These are phyloP conservation scores for Chaetothyriales sp. DNA, from an alignment of 2,329 filamentous ascomycete species.

Conservation along the genomic window DNA sequence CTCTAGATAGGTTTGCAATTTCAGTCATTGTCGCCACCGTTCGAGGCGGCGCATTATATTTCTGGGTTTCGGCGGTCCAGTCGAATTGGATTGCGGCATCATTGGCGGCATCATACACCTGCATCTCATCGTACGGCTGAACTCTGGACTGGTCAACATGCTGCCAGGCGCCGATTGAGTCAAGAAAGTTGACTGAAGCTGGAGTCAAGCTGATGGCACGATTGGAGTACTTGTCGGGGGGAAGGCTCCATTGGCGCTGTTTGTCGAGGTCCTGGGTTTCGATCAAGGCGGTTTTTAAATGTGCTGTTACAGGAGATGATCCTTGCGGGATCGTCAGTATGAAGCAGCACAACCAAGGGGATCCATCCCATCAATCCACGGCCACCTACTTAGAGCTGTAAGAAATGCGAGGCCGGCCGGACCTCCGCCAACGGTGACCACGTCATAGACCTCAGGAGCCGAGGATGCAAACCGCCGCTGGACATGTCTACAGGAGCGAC, in stretches of 20 bases:
- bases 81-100: slow-evolving; percentile 82
- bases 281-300: slow-evolving; percentile 71
- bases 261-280: slow-evolving; percentile 75
- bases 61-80: slow-evolving; percentile 38
- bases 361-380: neutral
- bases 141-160: slow-evolving; percentile 58
- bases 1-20: slow-evolving; percentile 75
- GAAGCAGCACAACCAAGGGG: slow-evolving; percentile 2
- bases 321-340: slow-evolving; percentile 34
- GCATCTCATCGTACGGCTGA: slow-evolving; percentile 88
- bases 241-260: slow-evolving; percentile 50
- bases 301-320: slow-evolving; percentile 56
- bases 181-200: slow-evolving; percentile 66
- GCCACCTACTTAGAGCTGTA: slow-evolving; percentile 54
- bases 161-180: slow-evolving; percentile 70
- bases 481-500: neutral
- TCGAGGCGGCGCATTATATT: slow-evolving; percentile 25
- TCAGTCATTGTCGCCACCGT: slow-evolving; percentile 94
- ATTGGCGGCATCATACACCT: slow-evolving; percentile 92
- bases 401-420: slow-evolving; percentile 75
- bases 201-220: slow-evolving; percentile 91
- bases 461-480: slow-evolving; percentile 6
- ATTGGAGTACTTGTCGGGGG: slow-evolving; percentile 64
- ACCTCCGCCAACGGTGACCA: slow-evolving; percentile 80
- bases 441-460: slow-evolving; percentile 69